A percentile compares a stretch with the other conserved stretches of the same genome.
Conservation (phyloP, 1,284 basidiomycete genomes). For the Takashimella koratensis region DNA sequence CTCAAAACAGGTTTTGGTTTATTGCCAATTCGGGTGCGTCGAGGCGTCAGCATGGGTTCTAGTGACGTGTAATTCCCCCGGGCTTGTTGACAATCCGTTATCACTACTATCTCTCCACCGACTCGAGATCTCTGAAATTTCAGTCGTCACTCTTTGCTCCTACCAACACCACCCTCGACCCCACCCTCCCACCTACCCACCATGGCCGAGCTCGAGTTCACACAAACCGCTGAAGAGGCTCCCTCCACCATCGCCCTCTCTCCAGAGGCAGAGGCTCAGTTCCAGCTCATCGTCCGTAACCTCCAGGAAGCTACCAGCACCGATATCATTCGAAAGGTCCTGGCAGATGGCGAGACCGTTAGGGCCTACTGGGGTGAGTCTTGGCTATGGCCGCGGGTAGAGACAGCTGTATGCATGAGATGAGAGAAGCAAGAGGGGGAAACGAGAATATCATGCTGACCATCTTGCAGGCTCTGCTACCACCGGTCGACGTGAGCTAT, state of each 20-base stretch:
- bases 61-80: too few relatives aligned
- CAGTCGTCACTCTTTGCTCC: too few relatives aligned
- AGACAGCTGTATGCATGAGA: too few relatives aligned
- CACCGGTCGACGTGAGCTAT: constrained; percentile 80
- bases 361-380: constrained; percentile 88
- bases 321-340: constrained; percentile 75
- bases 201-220: constrained; percentile 26
- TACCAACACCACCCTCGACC: too few relatives aligned
- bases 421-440: not conserved
- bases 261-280: constrained; percentile 58
- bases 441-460: constrained; percentile 5
- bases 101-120: too few relatives aligned
- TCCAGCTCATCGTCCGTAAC: constrained; percentile 78
- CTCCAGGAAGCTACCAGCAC: constrained; percentile 85
- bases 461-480: constrained; percentile 72
- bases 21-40: too few relatives aligned
- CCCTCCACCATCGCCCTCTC: constrained; percentile 30
- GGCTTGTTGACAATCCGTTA: too few relatives aligned
- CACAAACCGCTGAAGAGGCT: constrained; percentile 17
- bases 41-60: too few relatives aligned
- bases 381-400: too few relatives aligned
- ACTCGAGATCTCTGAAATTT: too few relatives aligned
- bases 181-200: too few relatives aligned
- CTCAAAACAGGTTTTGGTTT: too few relatives aligned
- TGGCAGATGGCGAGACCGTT: constrained; percentile 70